These are phyloP conservation scores for Penicillium sp. DNA, from an alignment of 2,329 filamentous ascomycete species.

Conservation along the genomic window DNA sequence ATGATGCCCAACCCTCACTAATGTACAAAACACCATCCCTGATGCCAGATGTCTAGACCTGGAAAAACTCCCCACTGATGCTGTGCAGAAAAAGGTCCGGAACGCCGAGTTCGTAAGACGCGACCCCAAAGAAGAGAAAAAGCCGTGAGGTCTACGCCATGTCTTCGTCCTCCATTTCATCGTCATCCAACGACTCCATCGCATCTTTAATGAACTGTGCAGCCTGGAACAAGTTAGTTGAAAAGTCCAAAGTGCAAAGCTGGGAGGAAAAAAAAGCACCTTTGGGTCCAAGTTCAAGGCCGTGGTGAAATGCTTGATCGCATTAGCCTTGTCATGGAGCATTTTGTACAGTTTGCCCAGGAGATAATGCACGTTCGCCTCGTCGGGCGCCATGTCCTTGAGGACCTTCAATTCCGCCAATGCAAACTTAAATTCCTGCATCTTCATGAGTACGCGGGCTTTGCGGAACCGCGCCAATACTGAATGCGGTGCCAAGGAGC, in stretches of 20 bases:
- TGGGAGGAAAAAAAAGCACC: constrained; percentile 53
- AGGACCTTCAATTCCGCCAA: constrained; percentile 81
- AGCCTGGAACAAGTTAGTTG: constrained; percentile 56
- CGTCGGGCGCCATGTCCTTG: constrained; percentile 87
- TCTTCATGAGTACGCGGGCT: constrained; percentile 77
- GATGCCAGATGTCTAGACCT: constrained; percentile 26
- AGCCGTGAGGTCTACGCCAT: constrained; percentile 40
- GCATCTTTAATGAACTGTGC: constrained; percentile 93
- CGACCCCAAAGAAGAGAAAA: constrained; percentile 13
- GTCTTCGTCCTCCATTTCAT: constrained; percentile 60
- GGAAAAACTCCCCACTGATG: constrained; percentile 26
- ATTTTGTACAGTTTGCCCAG: constrained; percentile 68
- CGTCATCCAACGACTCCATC: constrained; percentile 81
- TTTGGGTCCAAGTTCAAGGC: constrained; percentile 95
- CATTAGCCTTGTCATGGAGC: constrained; percentile 61
- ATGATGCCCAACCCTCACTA: constrained; percentile 26
- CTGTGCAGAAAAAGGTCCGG: constrained; percentile 20
- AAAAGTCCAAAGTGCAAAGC: background rate
- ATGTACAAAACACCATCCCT: constrained; percentile 36
- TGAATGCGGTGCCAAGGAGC: constrained; percentile 75
- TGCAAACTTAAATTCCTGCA: constrained; percentile 68
- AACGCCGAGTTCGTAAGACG: constrained; percentile 20
- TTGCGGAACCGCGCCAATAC: constrained; percentile 90
- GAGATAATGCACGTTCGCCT: constrained; percentile 93
- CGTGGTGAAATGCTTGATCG: constrained; percentile 92